phyloP scores from a whole-genome alignment of 805 yeast genomes.

The Lachancea dasiensis region DNA sequence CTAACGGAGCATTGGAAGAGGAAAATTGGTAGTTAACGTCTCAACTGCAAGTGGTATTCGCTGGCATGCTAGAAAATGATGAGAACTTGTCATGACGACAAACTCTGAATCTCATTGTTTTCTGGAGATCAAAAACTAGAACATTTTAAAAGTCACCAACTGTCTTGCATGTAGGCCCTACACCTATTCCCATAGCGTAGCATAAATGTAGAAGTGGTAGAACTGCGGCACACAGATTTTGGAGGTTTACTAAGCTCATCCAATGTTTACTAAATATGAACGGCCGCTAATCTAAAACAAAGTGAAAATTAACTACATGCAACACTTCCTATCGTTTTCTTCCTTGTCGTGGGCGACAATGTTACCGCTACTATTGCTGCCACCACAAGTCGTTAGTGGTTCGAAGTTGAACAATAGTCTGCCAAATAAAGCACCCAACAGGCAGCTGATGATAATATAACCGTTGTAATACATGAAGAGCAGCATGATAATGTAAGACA shows the following conservation, averaged over 20 bases:
- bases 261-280: background rate
- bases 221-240: no score
- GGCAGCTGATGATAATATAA: conserved; percentile 55
- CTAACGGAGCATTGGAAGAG: conserved; percentile 58
- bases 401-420: conserved; percentile 48
- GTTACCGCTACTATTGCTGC: conserved; percentile 4
- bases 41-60: conserved; percentile 2
- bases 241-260: background rate
- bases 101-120: background rate
- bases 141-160: no score
- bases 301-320: conserved; percentile 20
- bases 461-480: conserved; percentile 74
- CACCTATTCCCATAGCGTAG: no score
- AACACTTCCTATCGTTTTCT: conserved; percentile 32
- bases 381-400: conserved; percentile 29
- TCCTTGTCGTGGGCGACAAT: conserved; percentile 25
- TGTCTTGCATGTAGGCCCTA: no score
- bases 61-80: background rate
- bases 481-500: conserved; percentile 61
- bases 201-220: no score
- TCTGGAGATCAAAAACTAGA: background rate
- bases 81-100: background rate
- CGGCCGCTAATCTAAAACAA: background rate
- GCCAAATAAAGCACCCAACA: conserved; percentile 57
- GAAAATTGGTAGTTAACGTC: conserved; percentile 11